Evolutionary conservation across 768 basidiomycete genomes (phyloP).

Genomic region (Serendipita indica): DNA sequence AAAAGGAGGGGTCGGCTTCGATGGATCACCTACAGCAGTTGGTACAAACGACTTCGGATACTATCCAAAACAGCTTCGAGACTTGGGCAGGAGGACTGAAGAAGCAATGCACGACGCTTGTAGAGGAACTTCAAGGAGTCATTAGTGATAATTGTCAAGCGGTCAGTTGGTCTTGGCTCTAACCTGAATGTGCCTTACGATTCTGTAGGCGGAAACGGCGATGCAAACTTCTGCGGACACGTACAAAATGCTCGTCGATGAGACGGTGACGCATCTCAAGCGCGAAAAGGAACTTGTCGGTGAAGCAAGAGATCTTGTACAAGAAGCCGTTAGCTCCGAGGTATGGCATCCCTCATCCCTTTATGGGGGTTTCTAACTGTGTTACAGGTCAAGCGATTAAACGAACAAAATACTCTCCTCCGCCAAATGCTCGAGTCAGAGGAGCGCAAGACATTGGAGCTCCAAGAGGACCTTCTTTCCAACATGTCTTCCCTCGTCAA

Average conservation of each 20-base stretch:
- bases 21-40: slow-evolving; percentile 13
- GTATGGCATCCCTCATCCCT: neutral
- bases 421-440: slow-evolving; percentile 48
- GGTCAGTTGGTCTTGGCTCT: slow-evolving; percentile 12
- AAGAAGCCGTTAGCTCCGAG: slow-evolving; percentile 25
- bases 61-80: slow-evolving; percentile 12
- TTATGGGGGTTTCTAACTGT: neutral
- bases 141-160: slow-evolving; percentile 19
- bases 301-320: slow-evolving; percentile 35
- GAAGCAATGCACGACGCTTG: slow-evolving; percentile 16
- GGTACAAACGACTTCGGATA: slow-evolving; percentile 32
- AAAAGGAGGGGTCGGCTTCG: slow-evolving; percentile 31
- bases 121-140: slow-evolving; percentile 18
- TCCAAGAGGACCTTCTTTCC: slow-evolving; percentile 60
- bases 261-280: slow-evolving; percentile 41
- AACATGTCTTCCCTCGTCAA: slow-evolving; percentile 58
- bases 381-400: slow-evolving; percentile 36
- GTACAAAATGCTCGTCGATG: slow-evolving; percentile 43
- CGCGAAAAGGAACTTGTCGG: slow-evolving; percentile 37
- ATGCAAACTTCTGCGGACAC: slow-evolving; percentile 43
- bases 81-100: slow-evolving; percentile 18
- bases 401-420: slow-evolving; percentile 56
- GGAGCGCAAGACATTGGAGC: slow-evolving; percentile 45
- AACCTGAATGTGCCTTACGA: slow-evolving; percentile 1
- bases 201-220: slow-evolving; percentile 24